Evolutionary conservation across 1,139 yeast genomes (phyloP).

Genomic region (Pneumocystis carinii): DNA sequence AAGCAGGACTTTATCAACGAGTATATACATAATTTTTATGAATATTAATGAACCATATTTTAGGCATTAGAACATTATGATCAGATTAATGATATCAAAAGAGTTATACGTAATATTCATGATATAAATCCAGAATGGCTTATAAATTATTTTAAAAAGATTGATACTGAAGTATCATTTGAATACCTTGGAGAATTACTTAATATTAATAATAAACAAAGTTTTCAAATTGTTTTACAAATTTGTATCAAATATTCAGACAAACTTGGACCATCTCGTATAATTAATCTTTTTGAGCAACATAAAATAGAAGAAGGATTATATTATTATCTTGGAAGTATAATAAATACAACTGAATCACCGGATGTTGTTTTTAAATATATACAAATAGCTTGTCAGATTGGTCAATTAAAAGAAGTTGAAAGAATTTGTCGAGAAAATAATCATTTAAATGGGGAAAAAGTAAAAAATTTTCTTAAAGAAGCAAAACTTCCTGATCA

Average conservation of each 20-base stretch:
- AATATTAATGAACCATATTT: conserved; percentile 24
- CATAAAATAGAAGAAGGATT: conserved; percentile 85
- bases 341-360: conserved; percentile 86
- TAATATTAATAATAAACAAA: conserved; percentile 66
- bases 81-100: conserved; percentile 84
- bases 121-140: conserved; percentile 88
- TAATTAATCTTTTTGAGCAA: conserved; percentile 85
- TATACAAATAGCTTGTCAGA: conserved; percentile 81
- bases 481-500: conserved; percentile 91
- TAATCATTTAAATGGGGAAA: conserved; percentile 88
- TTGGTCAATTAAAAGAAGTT: conserved; percentile 83
- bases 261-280: conserved; percentile 68
- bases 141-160: conserved; percentile 79
- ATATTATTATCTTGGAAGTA: conserved; percentile 81
- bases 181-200: conserved; percentile 79
- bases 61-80: conserved; percentile 84
- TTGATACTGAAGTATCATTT: conserved; percentile 85
- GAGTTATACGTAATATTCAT: conserved; percentile 80
- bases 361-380: conserved; percentile 92
- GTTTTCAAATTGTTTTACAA: conserved; percentile 85
- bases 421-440: conserved; percentile 93
- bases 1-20: conserved; percentile 76
- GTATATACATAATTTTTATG: not conserved
- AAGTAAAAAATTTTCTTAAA: conserved; percentile 89
- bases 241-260: conserved; percentile 95